These are phyloP conservation scores for Cutaneotrichosporon sp. DNA, from an alignment of 1,284 basidiomycete species.

Conservation along the genomic window DNA sequence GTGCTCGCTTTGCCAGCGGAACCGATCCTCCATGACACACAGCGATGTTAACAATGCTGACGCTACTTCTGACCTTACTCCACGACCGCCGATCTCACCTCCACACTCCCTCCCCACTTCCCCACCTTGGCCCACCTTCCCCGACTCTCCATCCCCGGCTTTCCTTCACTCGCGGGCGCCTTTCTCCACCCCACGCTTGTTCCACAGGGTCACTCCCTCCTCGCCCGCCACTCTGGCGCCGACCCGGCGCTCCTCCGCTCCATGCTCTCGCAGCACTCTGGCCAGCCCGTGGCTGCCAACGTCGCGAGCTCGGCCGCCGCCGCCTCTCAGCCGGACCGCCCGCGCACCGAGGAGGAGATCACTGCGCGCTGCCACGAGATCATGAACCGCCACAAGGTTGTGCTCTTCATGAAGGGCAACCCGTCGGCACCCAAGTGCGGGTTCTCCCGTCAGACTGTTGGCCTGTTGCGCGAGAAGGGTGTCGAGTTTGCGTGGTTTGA, in stretches of 20 bases:
- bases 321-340: constrained; percentile 31
- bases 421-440: constrained; percentile 84
- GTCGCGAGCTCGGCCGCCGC: constrained; percentile 39
- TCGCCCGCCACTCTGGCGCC: constrained; percentile 78
- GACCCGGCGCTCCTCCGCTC: constrained; percentile 71
- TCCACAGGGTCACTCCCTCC: constrained; percentile 90
- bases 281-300: constrained; percentile 46
- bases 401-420: constrained; percentile 98
- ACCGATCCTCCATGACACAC: too few species aligned
- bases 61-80: neutral
- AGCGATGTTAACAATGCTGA: neutral
- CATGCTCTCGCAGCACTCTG: constrained; percentile 64
- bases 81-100: neutral
- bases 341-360: constrained; percentile 54
- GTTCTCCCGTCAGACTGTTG: constrained; percentile 71
- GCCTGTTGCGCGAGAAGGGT: constrained; percentile 62
- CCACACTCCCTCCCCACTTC: neutral
- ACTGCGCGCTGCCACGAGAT: constrained; percentile 58
- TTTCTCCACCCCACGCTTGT: too few species aligned
- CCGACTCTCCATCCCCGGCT: neutral
- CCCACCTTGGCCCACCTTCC: neutral
- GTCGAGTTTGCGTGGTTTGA: constrained; percentile 72
- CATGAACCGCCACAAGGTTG: constrained; percentile 64
- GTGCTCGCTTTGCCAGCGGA: neutral
- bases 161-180: neutral